Evolutionary conservation across 805 yeast genomes (phyloP).

Genomic region (Candida parachauliodes): DNA sequence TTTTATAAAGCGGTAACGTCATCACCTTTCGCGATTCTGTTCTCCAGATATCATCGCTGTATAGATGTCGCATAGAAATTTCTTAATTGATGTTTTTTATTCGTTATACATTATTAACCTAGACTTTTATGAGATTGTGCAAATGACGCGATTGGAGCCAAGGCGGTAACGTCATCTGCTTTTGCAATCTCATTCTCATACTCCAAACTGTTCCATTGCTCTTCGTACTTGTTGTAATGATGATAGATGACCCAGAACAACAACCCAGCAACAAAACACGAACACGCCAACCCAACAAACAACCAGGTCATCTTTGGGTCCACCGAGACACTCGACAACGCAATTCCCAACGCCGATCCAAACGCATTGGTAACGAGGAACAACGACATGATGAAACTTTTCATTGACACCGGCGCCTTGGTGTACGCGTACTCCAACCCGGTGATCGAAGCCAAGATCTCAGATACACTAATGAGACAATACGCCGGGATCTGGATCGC

Average conservation of each 20-base stretch:
- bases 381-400: conserved; percentile 59
- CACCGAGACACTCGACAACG: conserved; percentile 60
- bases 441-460: conserved; percentile 75
- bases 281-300: conserved; percentile 58
- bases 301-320: conserved; percentile 73
- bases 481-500: conserved; percentile 74
- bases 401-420: conserved; percentile 71
- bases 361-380: conserved; percentile 72
- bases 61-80: no score
- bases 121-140: conserved; percentile 13
- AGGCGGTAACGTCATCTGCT: conserved; percentile 8
- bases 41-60: no score
- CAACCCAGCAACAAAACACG: conserved; percentile 57
- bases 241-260: conserved; percentile 60
- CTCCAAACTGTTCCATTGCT: conserved; percentile 53
- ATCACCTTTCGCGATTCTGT: no score
- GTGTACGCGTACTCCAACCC: conserved; percentile 84
- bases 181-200: conserved; percentile 15
- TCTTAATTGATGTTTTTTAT: not conserved
- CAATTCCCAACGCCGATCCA: conserved; percentile 75
- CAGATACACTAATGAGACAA: conserved; percentile 68
- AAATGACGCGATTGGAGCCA: conserved; percentile 18
- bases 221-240: conserved; percentile 54
- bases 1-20: no score
- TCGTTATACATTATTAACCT: conserved; percentile 8